These are phyloP conservation scores for Crithidia sp. DNA, from an alignment of 208 protist genomes.

Conservation along the genomic window DNA sequence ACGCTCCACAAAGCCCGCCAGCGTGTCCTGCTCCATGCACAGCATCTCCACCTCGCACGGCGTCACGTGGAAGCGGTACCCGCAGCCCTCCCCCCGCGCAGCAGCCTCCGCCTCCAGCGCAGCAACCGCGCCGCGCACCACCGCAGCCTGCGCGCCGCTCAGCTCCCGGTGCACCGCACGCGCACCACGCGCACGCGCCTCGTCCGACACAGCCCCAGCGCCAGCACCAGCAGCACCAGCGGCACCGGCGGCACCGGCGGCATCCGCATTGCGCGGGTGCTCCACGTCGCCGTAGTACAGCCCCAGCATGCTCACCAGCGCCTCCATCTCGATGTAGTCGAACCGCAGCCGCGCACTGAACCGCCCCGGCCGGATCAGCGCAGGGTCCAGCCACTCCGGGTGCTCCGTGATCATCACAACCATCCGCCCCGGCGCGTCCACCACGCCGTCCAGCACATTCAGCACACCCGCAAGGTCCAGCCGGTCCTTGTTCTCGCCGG, in stretches of 20 bases:
- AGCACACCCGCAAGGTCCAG: conserved; percentile 88
- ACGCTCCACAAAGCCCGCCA: conserved; percentile 67
- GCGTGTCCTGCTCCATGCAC: conserved; percentile 62
- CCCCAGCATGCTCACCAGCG: conserved; percentile 64
- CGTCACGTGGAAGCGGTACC: conserved; percentile 57
- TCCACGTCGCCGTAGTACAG: conserved; percentile 78
- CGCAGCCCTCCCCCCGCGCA: conserved; percentile 4
- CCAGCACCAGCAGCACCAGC: not conserved
- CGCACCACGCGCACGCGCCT: conserved; percentile 30
- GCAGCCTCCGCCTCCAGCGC: conserved; percentile 41
- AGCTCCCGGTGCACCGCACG: conserved; percentile 46
- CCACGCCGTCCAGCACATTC: conserved; percentile 91
- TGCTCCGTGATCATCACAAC: conserved; percentile 89
- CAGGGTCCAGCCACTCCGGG: conserved; percentile 87
- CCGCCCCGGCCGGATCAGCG: conserved; percentile 87
- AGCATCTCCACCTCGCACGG: conserved; percentile 80
- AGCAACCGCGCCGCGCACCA: conserved; percentile 36
- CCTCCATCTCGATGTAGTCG: conserved; percentile 68
- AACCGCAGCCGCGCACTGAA: conserved; percentile 75
- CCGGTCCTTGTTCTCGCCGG: conserved; percentile 45
- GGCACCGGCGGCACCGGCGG: no score
- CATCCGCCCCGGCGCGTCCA: conserved; percentile 87
- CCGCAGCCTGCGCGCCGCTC: conserved; percentile 35
- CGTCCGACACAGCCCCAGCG: not conserved
- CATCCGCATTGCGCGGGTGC: not conserved